Conservation (phyloP, 2,329 filamentous ascomycete genomes). For the Conoideocrella luteorostrata region DNA sequence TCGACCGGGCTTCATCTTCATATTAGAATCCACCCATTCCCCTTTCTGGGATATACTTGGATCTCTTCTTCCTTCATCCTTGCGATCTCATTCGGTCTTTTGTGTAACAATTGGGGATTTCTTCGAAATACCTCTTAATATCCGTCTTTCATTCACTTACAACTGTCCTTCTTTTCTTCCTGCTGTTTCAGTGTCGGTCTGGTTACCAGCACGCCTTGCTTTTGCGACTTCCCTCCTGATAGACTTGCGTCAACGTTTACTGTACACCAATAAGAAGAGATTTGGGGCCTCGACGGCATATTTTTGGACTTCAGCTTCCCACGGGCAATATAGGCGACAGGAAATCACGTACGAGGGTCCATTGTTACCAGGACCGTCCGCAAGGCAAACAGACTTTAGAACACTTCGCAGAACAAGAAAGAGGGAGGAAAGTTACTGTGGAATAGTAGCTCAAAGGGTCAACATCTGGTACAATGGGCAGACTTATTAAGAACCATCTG, state of each 20-base stretch:
- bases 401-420: background rate
- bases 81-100: constrained; percentile 8
- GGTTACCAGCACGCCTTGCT: constrained; percentile 39
- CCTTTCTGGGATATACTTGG: background rate
- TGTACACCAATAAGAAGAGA: background rate
- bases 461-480: constrained; percentile 63
- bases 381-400: background rate
- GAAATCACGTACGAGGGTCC: background rate
- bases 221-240: background rate
- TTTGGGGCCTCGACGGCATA: constrained; percentile 1
- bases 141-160: constrained; percentile 35
- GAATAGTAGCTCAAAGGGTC: background rate
- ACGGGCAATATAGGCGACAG: background rate
- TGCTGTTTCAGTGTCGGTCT: constrained; percentile 39
- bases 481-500: constrained; percentile 99
- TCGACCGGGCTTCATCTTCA: constrained; percentile 4
- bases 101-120: constrained; percentile 6
- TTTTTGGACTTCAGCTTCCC: background rate
- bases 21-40: constrained; percentile 13
- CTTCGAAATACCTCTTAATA: constrained; percentile 13
- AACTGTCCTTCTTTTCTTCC: constrained; percentile 31
- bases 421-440: constrained; percentile 8
- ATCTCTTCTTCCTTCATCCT: constrained; percentile 15
- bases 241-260: background rate
- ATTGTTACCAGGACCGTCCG: background rate